Evolutionary conservation across 768 basidiomycete genomes (phyloP).

Genomic region (Mycena pura): DNA sequence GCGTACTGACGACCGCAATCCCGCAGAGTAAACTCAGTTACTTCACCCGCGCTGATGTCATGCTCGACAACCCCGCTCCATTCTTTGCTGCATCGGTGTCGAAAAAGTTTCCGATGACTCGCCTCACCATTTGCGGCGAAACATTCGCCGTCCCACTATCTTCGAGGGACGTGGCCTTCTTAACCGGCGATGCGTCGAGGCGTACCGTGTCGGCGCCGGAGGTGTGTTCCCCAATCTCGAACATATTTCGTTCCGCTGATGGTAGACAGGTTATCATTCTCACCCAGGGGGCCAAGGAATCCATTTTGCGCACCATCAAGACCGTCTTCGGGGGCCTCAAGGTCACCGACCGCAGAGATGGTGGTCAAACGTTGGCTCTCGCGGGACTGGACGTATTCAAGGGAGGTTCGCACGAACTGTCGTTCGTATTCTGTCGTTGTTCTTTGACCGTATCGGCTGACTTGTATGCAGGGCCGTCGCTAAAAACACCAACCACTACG

Average conservation of each 20-base stretch:
- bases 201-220: not conserved
- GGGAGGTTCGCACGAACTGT: not conserved
- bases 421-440: not conserved
- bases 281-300: no score
- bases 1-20: not conserved
- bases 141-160: not conserved
- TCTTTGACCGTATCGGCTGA: not conserved
- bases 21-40: not conserved
- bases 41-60: not conserved
- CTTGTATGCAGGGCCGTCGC: not conserved
- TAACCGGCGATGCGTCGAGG: not conserved
- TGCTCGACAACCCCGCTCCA: not conserved
- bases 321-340: not conserved
- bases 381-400: not conserved
- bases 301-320: no score
- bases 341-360: not conserved
- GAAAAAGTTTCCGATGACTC: not conserved
- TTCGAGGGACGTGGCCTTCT: not conserved
- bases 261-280: no score
- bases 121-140: slow-evolving; percentile 1
- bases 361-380: not conserved
- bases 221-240: no score
- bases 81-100: not conserved
- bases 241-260: no score
- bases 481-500: not conserved